Evolutionary conservation across 768 basidiomycete species (phyloP), one percentile per base, ranked within the genome.

Genomic region (Grammothele lineata): DNA sequence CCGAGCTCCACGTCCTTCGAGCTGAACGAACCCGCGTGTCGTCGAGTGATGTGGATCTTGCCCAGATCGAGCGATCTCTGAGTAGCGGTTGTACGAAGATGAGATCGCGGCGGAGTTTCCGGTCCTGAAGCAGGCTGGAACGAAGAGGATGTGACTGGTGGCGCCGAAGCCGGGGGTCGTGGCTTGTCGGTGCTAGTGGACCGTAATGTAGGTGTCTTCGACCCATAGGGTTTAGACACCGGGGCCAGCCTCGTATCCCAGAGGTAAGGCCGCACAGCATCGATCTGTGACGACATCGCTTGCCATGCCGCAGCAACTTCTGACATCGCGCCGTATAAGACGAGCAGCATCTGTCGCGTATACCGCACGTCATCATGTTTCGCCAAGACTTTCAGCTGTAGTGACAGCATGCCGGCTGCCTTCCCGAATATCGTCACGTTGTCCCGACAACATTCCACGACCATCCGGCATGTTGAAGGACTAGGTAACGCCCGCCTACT

Each of bases 21-120:
- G 51, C 93, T 95, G 69, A 95, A 97, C 3, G 93, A 95, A n/a
- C 93, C 93, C 5, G 89, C 93, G 63, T 95, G 88, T 30, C 93
- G 75, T 36, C 92, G 75, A 19, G 80, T 75, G 40, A 77, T 83
- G 22, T 81, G 80, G 21, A 64, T 66, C 75, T 73, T 46, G 66
- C 74, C 47, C 57, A 62, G 21, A 52, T 49, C 52, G 47, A 61
- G 18, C 57, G 63, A 42, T 35, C 55, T 37, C 24, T 56, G 47
- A 9, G 53, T 24, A 57, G 66, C 34, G 54, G 57, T 52, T 55
- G 66, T 62, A 21, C 67, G 67, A 38, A 62, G 56, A 25, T 64
- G 58, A 18, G 62, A 56, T 32, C 57, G 51, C 4, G 39, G 39
- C 2, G 51, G 51, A 2, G 51, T 53, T 18, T 53, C 51, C 40